These are phyloP conservation scores for Trichomonas tenax DNA, from an alignment of 208 protist species.

Conservation along the genomic window DNA sequence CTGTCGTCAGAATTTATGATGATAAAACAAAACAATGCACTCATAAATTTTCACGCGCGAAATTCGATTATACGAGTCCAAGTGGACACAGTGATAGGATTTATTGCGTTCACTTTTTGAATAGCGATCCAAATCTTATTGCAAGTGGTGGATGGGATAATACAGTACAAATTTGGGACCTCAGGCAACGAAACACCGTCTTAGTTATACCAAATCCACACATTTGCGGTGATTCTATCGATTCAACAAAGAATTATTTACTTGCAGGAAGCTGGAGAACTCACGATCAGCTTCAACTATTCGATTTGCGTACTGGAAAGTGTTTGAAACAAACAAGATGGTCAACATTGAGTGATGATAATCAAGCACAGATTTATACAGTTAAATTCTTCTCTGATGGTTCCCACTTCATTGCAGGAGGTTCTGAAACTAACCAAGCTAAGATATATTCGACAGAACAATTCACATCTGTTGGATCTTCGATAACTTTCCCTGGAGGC, in stretches of 20 bases:
- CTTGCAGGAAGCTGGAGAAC: slow-evolving; percentile 9
- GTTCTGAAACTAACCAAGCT: not conserved
- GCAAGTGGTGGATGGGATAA: slow-evolving; percentile 1
- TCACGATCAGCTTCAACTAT: not conserved
- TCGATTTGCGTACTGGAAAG: not conserved
- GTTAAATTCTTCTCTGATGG: not conserved
- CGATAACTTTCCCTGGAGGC: not conserved
- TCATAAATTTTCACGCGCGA: not conserved
- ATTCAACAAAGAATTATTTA: not conserved
- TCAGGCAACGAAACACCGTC: not conserved
- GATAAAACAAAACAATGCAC: not conserved
- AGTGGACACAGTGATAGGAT: not conserved
- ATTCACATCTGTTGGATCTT: not conserved
- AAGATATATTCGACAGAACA: not conserved
- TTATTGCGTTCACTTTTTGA: not conserved
- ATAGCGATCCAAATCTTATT: not conserved
- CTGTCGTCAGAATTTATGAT: not conserved
- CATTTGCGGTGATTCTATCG: slow-evolving; percentile 8
- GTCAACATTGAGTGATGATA: not conserved
- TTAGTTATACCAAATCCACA: not conserved
- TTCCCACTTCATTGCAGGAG: not conserved
- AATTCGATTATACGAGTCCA: not conserved
- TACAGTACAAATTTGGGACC: not conserved
- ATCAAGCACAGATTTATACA: not conserved
- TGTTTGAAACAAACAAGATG: not conserved